Evolutionary conservation across 83 land plant genomes (phyloP).

Genomic region (Picea abies): DNA sequence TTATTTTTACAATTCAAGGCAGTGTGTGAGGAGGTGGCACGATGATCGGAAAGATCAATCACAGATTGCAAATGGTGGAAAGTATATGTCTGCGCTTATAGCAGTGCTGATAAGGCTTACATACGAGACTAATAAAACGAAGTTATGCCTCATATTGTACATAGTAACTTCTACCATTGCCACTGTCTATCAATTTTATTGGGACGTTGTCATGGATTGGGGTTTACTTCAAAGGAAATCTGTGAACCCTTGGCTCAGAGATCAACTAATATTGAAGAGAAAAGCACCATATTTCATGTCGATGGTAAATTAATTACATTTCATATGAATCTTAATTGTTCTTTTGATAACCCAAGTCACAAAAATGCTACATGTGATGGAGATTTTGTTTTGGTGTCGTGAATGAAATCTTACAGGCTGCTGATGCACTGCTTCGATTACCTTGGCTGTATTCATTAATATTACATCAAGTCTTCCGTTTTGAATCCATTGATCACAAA

Average conservation of each 20-base stretch:
- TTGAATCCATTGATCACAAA: not conserved
- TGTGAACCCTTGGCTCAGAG: constrained; percentile 38
- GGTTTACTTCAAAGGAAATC: constrained; percentile 31
- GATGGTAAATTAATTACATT: constrained; percentile 20
- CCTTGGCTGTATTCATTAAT: constrained; percentile 11
- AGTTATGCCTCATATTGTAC: constrained; percentile 3
- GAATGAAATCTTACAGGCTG: not conserved
- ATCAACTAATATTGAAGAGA: constrained; percentile 23
- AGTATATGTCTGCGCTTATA: constrained; percentile 34
- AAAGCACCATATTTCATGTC: constrained; percentile 14
- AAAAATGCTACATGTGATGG: no score
- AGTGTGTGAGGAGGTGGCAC: constrained; percentile 39
- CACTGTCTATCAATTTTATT: constrained; percentile 31
- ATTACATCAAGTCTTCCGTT: not conserved
- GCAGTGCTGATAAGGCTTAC: constrained; percentile 24
- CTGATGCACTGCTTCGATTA: constrained; percentile 3
- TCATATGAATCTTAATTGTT: no score
- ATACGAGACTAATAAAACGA: not conserved
- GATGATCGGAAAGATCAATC: constrained; percentile 21
- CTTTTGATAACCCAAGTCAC: no score
- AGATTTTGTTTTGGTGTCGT: no score
- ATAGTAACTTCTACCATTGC: constrained; percentile 20
- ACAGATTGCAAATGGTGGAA: constrained; percentile 38
- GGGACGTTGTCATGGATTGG: constrained; percentile 42
- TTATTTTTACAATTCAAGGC: not conserved